Base-by-base conservation (phyloP, 139 green algal species). In the Coelastrella sp. region DNA sequence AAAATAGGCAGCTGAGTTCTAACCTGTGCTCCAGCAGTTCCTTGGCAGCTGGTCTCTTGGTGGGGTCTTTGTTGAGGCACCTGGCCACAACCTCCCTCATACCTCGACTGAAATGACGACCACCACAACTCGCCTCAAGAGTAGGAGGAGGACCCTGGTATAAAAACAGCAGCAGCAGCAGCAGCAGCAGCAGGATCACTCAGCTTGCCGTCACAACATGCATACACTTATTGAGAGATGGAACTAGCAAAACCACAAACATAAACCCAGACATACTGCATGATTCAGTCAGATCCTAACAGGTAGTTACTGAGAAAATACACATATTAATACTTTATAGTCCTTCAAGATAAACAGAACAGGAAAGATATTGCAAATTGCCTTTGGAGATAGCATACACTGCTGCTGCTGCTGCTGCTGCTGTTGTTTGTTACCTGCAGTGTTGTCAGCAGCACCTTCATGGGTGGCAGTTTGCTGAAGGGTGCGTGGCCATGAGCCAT, bases 401-500 rank as follows among this genome's bases (percentile, higher is more conserved):
- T 49, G 35, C 35, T 49, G 35, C 35, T 49, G 35, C 35, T 49
- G 35, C 35, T 49, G 35, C 35, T 49, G 35, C 35, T 49, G 35
- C 35, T 49, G 35, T 49, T 49, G 35, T 5, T 49, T 68, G 68
- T 7, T 75, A 85, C 86, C 86, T 84, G 74, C 58, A 92, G 60
- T 27, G 92, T 96, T 93, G 97, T 97, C 58, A 97, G 87, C 76
- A 95, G 68, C 9, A 94, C 97, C 94, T 99, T 99, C 96, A 99
- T 99, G 59, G 98, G 98, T 12, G 98, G 97, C 76, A 97, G 95
- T 76, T 96, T 97, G 20, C 97, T 97, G 93, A 99, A 99, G 75
- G 98, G 98, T n/a, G 98, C 98, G 90, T 99, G 96, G 10, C 98
- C 98, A 90, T 99, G 97, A 14, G 98, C 98, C 91, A 99, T 94